Percentiles rank a stretch among this genome's conserved stretches.
These are phyloP conservation scores for Torrubiella hemipterigena DNA, from an alignment of 2,329 filamentous ascomycete genomes.

Conservation along the genomic window DNA sequence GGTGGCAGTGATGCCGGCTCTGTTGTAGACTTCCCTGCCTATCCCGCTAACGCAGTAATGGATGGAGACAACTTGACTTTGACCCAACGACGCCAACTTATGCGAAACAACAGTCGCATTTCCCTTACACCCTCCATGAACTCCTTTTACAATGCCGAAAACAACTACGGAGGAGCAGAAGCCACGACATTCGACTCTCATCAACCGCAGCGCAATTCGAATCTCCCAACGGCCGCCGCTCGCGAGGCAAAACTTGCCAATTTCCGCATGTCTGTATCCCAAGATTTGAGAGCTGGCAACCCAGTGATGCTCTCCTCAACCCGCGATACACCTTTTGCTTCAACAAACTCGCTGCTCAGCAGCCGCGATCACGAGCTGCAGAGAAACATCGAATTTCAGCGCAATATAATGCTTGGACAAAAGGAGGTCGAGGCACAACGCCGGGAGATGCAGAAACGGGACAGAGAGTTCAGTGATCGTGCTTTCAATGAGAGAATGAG, in stretches of 20 bases:
- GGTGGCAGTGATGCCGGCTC: conserved; percentile 29
- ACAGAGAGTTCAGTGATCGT: conserved; percentile 46
- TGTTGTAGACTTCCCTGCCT: conserved; percentile 22
- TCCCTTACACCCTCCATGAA: conserved; percentile 10
- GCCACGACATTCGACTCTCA: conserved; percentile 37
- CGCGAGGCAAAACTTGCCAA: conserved; percentile 50
- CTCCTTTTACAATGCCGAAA: conserved; percentile 4
- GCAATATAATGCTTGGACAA: conserved; percentile 45
- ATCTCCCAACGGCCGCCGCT: conserved; percentile 25
- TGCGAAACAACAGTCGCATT: conserved; percentile 38
- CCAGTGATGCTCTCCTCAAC: conserved; percentile 19
- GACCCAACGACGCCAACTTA: conserved; percentile 51
- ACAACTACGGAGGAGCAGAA: conserved; percentile 17
- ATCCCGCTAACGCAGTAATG: conserved; percentile 17
- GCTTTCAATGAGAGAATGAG: conserved; percentile 67
- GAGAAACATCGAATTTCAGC: conserved; percentile 40
- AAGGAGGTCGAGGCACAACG: conserved; percentile 50
- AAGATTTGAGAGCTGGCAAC: conserved; percentile 40
- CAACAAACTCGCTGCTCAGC: conserved; percentile 17
- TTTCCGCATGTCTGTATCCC: conserved; percentile 54
- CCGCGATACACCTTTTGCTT: conserved; percentile 26
- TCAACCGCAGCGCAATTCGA: conserved; percentile 37
- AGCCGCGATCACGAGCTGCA: conserved; percentile 28
- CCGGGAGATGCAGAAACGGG: conserved; percentile 44
- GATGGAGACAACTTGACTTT: conserved; percentile 61